A percentile compares a stretch with the other conserved stretches of the same genome.
Conservation (phyloP, 2,329 filamentous ascomycete genomes). For the Cladophialophora bantiana region DNA sequence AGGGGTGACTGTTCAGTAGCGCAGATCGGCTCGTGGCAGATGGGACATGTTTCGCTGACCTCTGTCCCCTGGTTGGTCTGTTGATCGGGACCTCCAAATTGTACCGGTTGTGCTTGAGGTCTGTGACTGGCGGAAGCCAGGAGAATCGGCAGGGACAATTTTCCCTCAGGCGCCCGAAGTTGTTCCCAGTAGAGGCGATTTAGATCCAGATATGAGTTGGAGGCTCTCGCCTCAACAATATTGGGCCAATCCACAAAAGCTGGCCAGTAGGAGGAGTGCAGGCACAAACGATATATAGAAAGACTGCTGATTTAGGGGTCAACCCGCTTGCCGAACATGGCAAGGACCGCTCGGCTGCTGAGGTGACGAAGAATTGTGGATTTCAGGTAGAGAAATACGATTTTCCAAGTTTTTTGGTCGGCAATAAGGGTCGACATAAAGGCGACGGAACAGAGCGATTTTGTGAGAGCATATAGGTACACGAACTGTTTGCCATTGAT, state of each 20-base stretch:
- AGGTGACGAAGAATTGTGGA: not conserved
- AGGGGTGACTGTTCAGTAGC: not conserved
- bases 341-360: not conserved
- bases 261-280: not conserved
- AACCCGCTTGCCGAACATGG: constrained; percentile 1
- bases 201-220: not conserved
- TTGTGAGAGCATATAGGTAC: too few relatives aligned
- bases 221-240: not conserved
- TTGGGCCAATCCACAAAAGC: not conserved
- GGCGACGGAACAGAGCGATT: too few relatives aligned
- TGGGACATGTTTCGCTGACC: not conserved
- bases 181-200: not conserved
- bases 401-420: too few relatives aligned
- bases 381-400: too few relatives aligned
- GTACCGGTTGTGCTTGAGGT: not conserved
- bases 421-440: too few relatives aligned
- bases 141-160: not conserved
- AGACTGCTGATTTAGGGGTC: not conserved
- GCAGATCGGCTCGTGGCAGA: not conserved
- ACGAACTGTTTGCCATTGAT: too few relatives aligned
- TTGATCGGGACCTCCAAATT: not conserved
- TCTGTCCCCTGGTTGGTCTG: not conserved
- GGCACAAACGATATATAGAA: too few relatives aligned
- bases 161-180: not conserved
- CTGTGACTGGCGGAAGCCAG: not conserved